Conservation (phyloP, 2,329 filamentous ascomycete genomes). For the Emergomyces pasteurianus region DNA sequence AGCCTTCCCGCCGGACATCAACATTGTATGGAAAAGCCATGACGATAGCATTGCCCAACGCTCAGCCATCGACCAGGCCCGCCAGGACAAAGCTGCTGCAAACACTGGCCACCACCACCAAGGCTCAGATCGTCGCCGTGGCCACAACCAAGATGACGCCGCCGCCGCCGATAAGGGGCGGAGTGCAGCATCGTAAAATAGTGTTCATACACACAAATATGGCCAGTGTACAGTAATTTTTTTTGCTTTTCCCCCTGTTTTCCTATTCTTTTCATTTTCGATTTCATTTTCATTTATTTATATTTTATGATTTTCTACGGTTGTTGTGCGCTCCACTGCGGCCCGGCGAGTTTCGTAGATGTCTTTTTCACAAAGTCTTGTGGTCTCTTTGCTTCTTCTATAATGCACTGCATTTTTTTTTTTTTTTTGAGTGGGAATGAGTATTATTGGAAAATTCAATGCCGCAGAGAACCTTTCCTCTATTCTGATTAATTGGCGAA, state of each 20-base stretch:
- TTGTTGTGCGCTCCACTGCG: background rate
- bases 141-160: slow-evolving; percentile 34
- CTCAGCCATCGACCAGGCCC: slow-evolving; percentile 78
- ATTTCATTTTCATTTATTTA: background rate
- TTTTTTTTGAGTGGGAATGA: too few species aligned
- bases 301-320: background rate
- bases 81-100: slow-evolving; percentile 60
- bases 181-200: slow-evolving; percentile 21
- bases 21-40: slow-evolving; percentile 90
- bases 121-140: slow-evolving; percentile 31
- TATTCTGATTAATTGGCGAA: background rate
- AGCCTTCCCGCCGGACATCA: slow-evolving; percentile 74
- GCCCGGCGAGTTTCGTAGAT: background rate
- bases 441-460: background rate
- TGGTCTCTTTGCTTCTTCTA: background rate
- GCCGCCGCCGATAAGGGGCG: slow-evolving; percentile 32
- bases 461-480: background rate
- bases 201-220: background rate
- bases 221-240: background rate
- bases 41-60: slow-evolving; percentile 91
- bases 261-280: background rate
- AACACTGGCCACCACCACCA: slow-evolving; percentile 24
- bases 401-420: background rate
- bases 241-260: background rate
- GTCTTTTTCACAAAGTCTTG: background rate